phyloP scores from a whole-genome alignment of 2,329 filamentous ascomycete species.

The Trichophyton benhamiae region DNA sequence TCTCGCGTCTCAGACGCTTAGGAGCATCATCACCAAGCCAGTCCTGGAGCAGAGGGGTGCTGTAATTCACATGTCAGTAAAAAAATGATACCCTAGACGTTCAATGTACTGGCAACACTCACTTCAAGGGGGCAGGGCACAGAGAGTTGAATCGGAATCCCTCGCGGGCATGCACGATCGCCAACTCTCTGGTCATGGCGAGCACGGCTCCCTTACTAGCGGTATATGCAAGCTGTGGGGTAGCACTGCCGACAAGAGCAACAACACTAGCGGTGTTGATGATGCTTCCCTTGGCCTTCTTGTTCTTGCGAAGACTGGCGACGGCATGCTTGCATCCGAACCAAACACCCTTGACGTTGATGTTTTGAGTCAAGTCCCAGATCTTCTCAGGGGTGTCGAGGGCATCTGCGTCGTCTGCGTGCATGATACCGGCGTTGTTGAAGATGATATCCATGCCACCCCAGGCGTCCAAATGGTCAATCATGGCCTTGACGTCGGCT shows the following conservation, averaged over 20 bases:
- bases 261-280: slow-evolving; percentile 91
- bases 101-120: slow-evolving; percentile 13
- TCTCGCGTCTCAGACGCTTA: slow-evolving; percentile 70
- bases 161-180: slow-evolving; percentile 83
- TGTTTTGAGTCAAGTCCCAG: slow-evolving; percentile 86
- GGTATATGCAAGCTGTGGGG: slow-evolving; percentile 84
- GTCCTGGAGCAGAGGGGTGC: slow-evolving; percentile 78
- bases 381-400: slow-evolving; percentile 76
- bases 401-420: slow-evolving; percentile 66
- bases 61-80: slow-evolving; percentile 17
- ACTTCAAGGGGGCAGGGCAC: slow-evolving; percentile 82
- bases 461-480: slow-evolving; percentile 67
- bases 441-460: slow-evolving; percentile 86
- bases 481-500: slow-evolving; percentile 58
- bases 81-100: neutral
- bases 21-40: slow-evolving; percentile 79
- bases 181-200: slow-evolving; percentile 77
- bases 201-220: slow-evolving; percentile 87
- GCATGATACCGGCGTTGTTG: slow-evolving; percentile 98
- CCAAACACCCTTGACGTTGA: slow-evolving; percentile 99
- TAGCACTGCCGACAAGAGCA: slow-evolving; percentile 73
- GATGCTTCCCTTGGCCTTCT: slow-evolving; percentile 67
- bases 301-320: slow-evolving; percentile 63
- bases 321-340: slow-evolving; percentile 88
- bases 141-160: slow-evolving; percentile 82